Conservation (phyloP, 2,329 filamentous ascomycete genomes). For the Fusarium sp. region DNA sequence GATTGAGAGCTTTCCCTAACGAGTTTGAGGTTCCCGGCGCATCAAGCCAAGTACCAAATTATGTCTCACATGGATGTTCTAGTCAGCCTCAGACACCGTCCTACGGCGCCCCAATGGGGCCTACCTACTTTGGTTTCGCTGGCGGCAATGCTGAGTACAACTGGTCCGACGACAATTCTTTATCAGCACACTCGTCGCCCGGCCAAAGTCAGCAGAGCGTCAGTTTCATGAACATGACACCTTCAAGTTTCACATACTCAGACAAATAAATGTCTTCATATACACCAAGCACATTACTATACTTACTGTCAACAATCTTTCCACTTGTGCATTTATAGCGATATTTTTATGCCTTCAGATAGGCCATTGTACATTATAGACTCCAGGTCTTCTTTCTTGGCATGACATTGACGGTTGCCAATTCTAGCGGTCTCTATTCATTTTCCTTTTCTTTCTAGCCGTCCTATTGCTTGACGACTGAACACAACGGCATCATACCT, state of each 20-base stretch:
- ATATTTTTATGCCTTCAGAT: constrained; percentile 11
- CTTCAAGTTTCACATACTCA: constrained; percentile 42
- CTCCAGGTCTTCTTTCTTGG: constrained; percentile 6
- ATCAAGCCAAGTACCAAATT: constrained; percentile 55
- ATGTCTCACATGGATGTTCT: constrained; percentile 52
- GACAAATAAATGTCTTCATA: constrained; percentile 26
- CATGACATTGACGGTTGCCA: constrained; percentile 16
- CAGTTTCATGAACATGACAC: constrained; percentile 51
- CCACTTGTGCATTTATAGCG: constrained; percentile 31
- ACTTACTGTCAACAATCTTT: constrained; percentile 3
- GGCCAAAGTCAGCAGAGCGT: constrained; percentile 45
- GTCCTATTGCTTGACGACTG: constrained; percentile 34
- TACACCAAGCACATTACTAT: background rate
- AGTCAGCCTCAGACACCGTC: constrained; percentile 61
- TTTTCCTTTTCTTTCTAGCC: constrained; percentile 24
- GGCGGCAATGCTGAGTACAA: constrained; percentile 59
- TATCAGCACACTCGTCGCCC: constrained; percentile 48
- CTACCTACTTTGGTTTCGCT: constrained; percentile 52
- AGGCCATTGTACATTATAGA: constrained; percentile 39
- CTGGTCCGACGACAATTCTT: constrained; percentile 58
- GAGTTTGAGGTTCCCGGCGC: constrained; percentile 57
- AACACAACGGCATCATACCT: constrained; percentile 40
- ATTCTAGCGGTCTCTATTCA: constrained; percentile 20
- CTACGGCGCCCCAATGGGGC: constrained; percentile 54
- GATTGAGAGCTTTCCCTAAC: constrained; percentile 55